A percentile compares a stretch with the other conserved stretches of the same genome.
Evolutionary conservation across 2,329 filamentous ascomycete species (phyloP).

Genomic region (Piedraia hortae): DNA sequence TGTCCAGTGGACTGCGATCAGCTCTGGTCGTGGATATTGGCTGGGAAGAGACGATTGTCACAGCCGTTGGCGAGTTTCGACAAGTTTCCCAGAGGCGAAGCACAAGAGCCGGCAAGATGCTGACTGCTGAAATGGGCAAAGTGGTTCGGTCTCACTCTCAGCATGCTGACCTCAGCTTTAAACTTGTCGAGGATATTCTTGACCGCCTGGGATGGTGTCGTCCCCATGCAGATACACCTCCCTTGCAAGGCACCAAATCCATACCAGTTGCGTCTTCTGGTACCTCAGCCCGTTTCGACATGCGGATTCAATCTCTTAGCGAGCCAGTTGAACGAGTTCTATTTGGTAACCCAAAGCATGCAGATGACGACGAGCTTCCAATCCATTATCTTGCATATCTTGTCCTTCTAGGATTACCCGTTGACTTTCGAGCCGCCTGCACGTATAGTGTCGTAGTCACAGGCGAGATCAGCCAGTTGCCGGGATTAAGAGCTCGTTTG

Average conservation of each 20-base stretch:
- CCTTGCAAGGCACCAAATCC: conserved; percentile 7
- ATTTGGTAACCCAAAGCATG: conserved; percentile 32
- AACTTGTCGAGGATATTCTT: conserved; percentile 57
- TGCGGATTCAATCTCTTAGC: conserved; percentile 44
- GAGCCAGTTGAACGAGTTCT: conserved; percentile 50
- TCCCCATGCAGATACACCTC: conserved; percentile 1
- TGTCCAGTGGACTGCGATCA: conserved; percentile 63
- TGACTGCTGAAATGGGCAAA: conserved; percentile 42
- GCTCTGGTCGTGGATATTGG: conserved; percentile 71
- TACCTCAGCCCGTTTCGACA: conserved; percentile 16
- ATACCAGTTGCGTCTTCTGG: conserved; percentile 13
- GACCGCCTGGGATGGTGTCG: conserved; percentile 53
- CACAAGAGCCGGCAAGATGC: conserved; percentile 42
- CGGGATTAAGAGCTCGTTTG: conserved; percentile 53
- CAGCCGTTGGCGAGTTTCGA: conserved; percentile 70
- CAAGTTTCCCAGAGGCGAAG: conserved; percentile 46
- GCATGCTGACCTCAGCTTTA: conserved; percentile 25
- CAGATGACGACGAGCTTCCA: conserved; percentile 70
- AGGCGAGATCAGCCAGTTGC: conserved; percentile 50
- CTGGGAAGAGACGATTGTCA: conserved; percentile 72
- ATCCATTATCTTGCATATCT: conserved; percentile 52
- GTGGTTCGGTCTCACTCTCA: conserved; percentile 17
- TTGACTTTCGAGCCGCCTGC: conserved; percentile 60
- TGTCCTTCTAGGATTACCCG: conserved; percentile 43
- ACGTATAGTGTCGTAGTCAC: conserved; percentile 75